phyloP scores from a whole-genome alignment of 306 rosid species.

The Quercus wislizeni region DNA sequence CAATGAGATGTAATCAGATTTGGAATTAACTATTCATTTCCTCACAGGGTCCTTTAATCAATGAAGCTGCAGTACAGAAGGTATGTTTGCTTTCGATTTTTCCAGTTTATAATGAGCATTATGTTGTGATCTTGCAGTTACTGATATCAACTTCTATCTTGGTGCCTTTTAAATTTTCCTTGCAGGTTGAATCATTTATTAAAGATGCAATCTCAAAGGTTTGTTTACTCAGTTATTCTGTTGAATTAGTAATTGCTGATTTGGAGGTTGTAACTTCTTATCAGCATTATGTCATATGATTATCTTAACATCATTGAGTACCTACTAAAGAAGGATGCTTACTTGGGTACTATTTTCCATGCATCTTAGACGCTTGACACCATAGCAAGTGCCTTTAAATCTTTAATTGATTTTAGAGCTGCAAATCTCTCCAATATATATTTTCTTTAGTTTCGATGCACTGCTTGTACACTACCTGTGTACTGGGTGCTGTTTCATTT shows the following conservation, averaged over 20 bases:
- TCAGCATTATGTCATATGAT: background rate
- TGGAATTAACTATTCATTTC: slow-evolving; percentile 32
- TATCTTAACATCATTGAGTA: background rate
- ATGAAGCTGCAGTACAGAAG: slow-evolving; percentile 96
- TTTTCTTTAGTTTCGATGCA: too few relatives aligned
- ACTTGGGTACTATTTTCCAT: background rate
- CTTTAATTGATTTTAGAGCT: background rate
- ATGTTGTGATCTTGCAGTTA: slow-evolving; percentile 5
- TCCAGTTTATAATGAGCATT: slow-evolving; percentile 3
- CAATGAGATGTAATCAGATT: slow-evolving; percentile 19
- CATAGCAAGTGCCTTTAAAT: background rate
- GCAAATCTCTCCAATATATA: background rate
- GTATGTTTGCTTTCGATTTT: slow-evolving; percentile 42
- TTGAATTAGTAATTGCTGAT: slow-evolving; percentile 2
- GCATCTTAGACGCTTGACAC: background rate
- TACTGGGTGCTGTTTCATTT: too few relatives aligned
- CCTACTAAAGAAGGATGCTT: background rate
- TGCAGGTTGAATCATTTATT: slow-evolving; percentile 79
- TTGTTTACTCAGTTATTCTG: slow-evolving; percentile 35
- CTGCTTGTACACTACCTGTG: too few relatives aligned
- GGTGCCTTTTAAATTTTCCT: slow-evolving; percentile 28
- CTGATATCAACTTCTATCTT: slow-evolving; percentile 2
- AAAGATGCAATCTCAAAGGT: slow-evolving; percentile 90
- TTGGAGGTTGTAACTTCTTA: background rate
- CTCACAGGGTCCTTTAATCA: slow-evolving; percentile 91